These are phyloP conservation scores for Parmales sp. DNA, from an alignment of 108 stramenopile species.

Conservation along the genomic window DNA sequence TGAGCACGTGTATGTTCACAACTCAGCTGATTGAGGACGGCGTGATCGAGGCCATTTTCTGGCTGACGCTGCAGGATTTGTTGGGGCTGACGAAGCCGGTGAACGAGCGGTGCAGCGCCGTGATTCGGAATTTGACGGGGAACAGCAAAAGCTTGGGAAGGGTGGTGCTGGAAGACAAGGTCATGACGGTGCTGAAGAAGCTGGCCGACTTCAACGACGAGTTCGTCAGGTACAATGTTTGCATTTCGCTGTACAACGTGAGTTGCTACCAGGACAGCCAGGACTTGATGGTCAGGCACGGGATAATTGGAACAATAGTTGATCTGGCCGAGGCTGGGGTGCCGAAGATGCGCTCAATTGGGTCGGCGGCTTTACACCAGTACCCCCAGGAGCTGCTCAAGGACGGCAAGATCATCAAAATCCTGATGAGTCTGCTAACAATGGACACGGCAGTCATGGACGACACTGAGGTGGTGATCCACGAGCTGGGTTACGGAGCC, in stretches of 20 bases:
- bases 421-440: neutral
- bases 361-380: slow-evolving; percentile 10
- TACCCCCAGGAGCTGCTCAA: neutral
- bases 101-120: neutral
- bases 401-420: neutral
- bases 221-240: neutral
- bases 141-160: neutral
- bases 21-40: slow-evolving; percentile 4
- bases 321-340: neutral
- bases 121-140: neutral
- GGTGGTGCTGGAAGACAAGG: neutral
- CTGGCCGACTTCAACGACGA: neutral
- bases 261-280: neutral
- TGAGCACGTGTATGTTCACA: neutral
- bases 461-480: neutral
- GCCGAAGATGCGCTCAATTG: neutral
- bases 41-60: slow-evolving; percentile 7
- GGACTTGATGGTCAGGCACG: neutral
- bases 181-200: neutral
- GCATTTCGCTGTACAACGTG: neutral
- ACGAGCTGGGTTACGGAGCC: no score
- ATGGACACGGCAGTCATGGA: neutral
- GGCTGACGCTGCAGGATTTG: slow-evolving; percentile 15
- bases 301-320: neutral
- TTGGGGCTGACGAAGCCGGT: neutral